These are phyloP conservation scores for Aspergillus pseudotamarii DNA, from an alignment of 2,329 filamentous ascomycete genomes.

Conservation along the genomic window DNA sequence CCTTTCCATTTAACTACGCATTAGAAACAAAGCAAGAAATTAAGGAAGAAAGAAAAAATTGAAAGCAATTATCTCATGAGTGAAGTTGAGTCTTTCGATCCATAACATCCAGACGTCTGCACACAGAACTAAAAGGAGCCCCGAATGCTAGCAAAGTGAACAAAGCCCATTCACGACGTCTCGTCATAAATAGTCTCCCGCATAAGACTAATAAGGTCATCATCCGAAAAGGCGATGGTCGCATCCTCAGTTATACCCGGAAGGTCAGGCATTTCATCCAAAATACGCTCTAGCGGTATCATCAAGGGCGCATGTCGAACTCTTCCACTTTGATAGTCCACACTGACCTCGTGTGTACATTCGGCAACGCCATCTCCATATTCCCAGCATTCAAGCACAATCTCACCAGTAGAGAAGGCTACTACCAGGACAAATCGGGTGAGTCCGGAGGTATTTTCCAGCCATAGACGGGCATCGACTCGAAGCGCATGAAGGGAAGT, in stretches of 20 bases:
- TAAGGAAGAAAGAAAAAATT: too few species aligned
- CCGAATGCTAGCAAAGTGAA: not conserved
- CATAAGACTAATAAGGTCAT: not conserved
- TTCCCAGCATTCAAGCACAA: not conserved
- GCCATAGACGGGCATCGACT: not conserved
- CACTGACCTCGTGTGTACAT: not conserved
- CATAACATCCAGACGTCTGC: too few species aligned
- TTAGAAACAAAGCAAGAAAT: too few species aligned
- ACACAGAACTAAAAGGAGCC: not conserved
- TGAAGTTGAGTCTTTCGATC: too few species aligned
- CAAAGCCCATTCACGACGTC: not conserved
- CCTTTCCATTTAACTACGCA: too few species aligned
- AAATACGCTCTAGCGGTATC: not conserved
- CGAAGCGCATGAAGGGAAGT: not conserved
- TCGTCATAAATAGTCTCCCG: not conserved
- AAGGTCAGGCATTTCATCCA: not conserved
- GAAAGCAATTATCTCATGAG: too few species aligned
- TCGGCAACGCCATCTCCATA: not conserved
- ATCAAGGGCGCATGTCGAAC: not conserved
- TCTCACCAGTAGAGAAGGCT: not conserved
- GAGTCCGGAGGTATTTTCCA: not conserved
- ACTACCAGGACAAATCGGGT: not conserved
- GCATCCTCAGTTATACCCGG: not conserved
- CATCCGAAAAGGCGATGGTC: not conserved
- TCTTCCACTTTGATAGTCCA: not conserved